Evolutionary conservation across 2,329 filamentous ascomycete genomes (phyloP), one percentile per base, ranked within the genome.

Genomic region (Didymella pomorum): DNA sequence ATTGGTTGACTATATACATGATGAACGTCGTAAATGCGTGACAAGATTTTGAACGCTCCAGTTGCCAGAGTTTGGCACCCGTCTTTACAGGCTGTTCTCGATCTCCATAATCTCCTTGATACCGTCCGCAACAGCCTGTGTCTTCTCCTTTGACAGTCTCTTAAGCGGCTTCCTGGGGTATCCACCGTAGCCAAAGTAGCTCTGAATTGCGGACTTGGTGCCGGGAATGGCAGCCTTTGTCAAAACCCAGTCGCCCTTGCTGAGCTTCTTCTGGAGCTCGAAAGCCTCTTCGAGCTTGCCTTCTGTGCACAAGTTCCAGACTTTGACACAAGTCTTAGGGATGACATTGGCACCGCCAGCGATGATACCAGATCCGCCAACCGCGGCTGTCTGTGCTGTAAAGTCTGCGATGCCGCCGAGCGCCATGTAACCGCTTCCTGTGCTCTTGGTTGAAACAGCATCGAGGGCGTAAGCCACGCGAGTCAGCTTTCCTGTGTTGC

Each of bases 331-430:
- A 7, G 90, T 82, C 80, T 93, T 93, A 49, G 92, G 92, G 78
- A 94, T 87, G 57, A 96, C 87, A 72, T 96, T 96, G 61, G 91
- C 92, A 41, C 90, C 88, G 20, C 92, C 92, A 16, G 91, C 91
- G 70, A 96, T 95, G 77, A 95, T 92, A 29, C 92, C 92, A 55
- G 87, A 89, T 42, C 92, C 92, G 46, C 92, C 92, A 46, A 87
- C 90, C 60, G 89, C 84, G 4, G 93, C 84, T 1, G 91, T 94
- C 79, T 94, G 92, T 26, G 91, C 83, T 0, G 91, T 93, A 77
- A 96, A 96, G 78, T 96, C 92, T 72, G 90, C 92, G 76, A 95
- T 91, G 64, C 92, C 92, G 44, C 92, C 92, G 72, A 95, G 93
- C 20, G 91, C 92, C 85, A 95, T 90, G 81, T 93, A 96, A 8